A percentile compares a stretch with the other conserved stretches of the same genome.
These are phyloP conservation scores for Alternaria sp. DNA, from an alignment of 2,329 filamentous ascomycete species.

Conservation along the genomic window DNA sequence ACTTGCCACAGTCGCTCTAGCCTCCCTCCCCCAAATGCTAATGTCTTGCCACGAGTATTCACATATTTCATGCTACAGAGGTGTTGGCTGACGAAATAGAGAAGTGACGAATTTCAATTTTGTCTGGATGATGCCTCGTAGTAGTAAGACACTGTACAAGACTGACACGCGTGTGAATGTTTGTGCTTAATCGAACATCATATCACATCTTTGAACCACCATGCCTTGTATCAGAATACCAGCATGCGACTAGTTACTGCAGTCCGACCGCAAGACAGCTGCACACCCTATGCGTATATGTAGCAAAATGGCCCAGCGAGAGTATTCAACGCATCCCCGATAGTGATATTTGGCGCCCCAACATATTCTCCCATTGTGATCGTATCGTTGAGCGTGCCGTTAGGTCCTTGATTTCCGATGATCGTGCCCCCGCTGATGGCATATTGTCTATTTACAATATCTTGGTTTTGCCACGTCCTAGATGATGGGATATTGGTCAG, in stretches of 20 bases:
- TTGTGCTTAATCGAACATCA: background rate
- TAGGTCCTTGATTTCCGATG: conserved; percentile 37
- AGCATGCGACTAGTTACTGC: background rate
- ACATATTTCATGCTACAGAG: no score
- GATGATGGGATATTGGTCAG: background rate
- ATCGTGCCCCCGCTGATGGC: conserved; percentile 49
- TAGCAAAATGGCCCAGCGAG: conserved; percentile 58
- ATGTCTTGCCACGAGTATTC: no score
- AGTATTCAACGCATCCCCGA: conserved; percentile 54
- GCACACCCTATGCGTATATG: conserved; percentile 24
- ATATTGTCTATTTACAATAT: conserved; percentile 48
- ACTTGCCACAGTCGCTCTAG: background rate
- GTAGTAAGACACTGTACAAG: background rate
- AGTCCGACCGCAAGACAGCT: background rate
- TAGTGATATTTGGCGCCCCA: conserved; percentile 38
- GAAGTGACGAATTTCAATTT: no score
- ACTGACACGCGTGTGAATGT: no score
- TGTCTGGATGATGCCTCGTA: no score
- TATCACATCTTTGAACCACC: background rate
- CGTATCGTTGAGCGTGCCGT: conserved; percentile 56
- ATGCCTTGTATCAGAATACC: background rate
- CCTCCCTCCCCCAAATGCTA: background rate
- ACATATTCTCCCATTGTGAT: conserved; percentile 51
- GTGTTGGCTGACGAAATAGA: no score
- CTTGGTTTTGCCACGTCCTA: conserved; percentile 59